Evolutionary conservation across 768 basidiomycete species (phyloP), one percentile per base, ranked within the genome.

Genomic region (Lactarius indigo): DNA sequence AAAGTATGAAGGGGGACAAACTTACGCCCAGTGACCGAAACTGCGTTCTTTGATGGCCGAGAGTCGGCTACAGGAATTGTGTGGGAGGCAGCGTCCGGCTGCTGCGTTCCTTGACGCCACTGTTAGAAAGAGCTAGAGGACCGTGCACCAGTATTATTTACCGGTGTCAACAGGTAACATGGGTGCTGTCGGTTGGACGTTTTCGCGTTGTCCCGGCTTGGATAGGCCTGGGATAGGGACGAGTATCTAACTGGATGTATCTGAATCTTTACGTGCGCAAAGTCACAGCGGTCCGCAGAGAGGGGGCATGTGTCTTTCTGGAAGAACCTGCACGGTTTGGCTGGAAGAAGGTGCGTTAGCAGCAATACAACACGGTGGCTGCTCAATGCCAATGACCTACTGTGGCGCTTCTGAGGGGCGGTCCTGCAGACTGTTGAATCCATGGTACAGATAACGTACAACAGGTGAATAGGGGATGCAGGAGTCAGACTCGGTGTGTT

Each of bases 231-330:
- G 39, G 44, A 26, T 47, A n/a, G 52, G 33, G 50, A n/a, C 8
- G 64, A 52, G 47, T 60, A 65, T 61, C 52, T 59, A 54, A 61
- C 62, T 4, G 64, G 70, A 12, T 57, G 59, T 37, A 63, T 60
- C 20, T 50, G 57, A 12, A 66, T 55, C 61, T 63, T 70, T 31
- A 70, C 62, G 41, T 70, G 70, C 15, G 70, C 68, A 59, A 70
- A 70, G 56, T 69, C 64, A 44, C 70, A 70, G 23, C 55, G 68
- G 20, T 69, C 70, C 23, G 68, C 68, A 54, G 70, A 63, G 30
- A 70, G 70, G 15, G 68, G 56, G 37, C 70, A 70, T 18, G 18
- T 33, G 17, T 62, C 70, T 47, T 58, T 65, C 58, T 70, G 70
- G 17, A 65, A 70, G 59, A 69, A 65, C 44, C 68, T 64, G 47